A percentile compares a stretch with the other conserved stretches of the same genome.
Evolutionary conservation across 1,284 basidiomycete species (phyloP).

Genomic region (Schizophyllum amplum): DNA sequence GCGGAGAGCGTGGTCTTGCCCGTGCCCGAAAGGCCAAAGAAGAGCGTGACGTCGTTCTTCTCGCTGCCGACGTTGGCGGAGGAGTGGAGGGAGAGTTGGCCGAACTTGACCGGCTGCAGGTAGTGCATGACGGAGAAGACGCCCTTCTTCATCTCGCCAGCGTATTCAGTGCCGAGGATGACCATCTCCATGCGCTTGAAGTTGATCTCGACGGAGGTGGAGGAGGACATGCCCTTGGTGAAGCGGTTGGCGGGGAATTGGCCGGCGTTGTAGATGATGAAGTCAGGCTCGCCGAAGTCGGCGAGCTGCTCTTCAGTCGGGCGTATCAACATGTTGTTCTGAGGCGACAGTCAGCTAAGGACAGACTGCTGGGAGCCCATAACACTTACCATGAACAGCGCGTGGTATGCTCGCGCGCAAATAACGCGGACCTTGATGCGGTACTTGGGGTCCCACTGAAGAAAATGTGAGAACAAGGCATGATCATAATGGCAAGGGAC

Average conservation of each 20-base stretch:
- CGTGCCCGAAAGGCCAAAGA: constrained; percentile 98
- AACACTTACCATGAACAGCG: constrained; percentile 90
- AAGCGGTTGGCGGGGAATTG: constrained; percentile 99
- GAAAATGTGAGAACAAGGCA: background rate
- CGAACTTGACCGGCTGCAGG: constrained; percentile 97
- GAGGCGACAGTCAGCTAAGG: constrained; percentile 6
- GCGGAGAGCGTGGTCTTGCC: constrained; percentile 98
- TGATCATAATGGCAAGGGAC: constrained; percentile 20
- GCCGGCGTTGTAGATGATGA: constrained; percentile 99
- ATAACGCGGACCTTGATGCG: constrained; percentile 99
- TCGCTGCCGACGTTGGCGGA: constrained; percentile 94
- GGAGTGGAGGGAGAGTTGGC: constrained; percentile 97
- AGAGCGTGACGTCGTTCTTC: constrained; percentile 90
- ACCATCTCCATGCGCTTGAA: constrained; percentile 5
- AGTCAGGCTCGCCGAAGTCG: constrained; percentile 97
- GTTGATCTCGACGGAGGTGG: constrained; percentile 99
- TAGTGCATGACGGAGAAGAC: constrained; percentile 99
- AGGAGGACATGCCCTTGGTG: constrained; percentile 99
- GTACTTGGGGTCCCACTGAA: constrained; percentile 95
- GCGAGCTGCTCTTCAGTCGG: constrained; percentile 93
- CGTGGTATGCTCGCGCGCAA: constrained; percentile 97
- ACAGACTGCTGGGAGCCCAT: background rate
- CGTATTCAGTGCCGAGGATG: constrained; percentile 67
- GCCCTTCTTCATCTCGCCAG: constrained; percentile 99
- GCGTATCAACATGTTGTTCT: constrained; percentile 99